Percentiles rank a stretch among this genome's conserved stretches.
These are phyloP conservation scores for Phytophthora tentaculata DNA, from an alignment of 352 stramenopile species.

Conservation along the genomic window DNA sequence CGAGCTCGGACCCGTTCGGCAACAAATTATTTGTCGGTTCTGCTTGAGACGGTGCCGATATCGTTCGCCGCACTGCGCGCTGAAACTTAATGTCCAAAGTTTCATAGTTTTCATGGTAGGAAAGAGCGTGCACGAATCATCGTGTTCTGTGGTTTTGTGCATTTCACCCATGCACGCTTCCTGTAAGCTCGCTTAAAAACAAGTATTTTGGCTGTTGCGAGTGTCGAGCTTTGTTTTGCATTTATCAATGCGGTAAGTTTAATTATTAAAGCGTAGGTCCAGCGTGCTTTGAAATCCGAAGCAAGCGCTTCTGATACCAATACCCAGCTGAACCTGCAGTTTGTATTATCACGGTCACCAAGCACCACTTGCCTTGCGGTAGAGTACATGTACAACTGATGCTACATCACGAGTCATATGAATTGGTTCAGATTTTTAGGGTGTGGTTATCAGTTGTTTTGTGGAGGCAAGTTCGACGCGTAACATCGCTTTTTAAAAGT, in stretches of 20 bases:
- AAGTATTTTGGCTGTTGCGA: no score
- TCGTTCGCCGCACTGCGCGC: constrained; percentile 2
- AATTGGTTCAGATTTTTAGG: neutral
- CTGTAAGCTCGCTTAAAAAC: neutral
- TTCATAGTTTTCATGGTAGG: neutral
- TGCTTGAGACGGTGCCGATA: neutral
- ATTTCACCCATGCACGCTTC: neutral
- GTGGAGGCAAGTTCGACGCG: no score
- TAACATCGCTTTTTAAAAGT: constrained; percentile 19
- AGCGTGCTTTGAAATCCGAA: no score
- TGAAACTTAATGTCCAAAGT: constrained; percentile 20
- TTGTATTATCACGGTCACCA: no score
- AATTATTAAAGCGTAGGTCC: no score
- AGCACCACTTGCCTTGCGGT: no score
- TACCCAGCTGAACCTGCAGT: no score
- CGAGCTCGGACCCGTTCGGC: neutral
- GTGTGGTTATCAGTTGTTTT: no score
- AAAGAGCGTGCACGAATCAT: neutral
- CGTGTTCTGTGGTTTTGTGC: constrained; percentile 13
- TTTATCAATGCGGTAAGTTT: no score
- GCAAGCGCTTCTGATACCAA: no score
- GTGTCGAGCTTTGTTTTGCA: no score
- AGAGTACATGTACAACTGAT: neutral
- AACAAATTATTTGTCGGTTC: constrained; percentile 17
- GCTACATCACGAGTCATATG: neutral